Evolutionary conservation across 2,329 filamentous ascomycete species (phyloP).

Genomic region (Colletotrichum graminicola): DNA sequence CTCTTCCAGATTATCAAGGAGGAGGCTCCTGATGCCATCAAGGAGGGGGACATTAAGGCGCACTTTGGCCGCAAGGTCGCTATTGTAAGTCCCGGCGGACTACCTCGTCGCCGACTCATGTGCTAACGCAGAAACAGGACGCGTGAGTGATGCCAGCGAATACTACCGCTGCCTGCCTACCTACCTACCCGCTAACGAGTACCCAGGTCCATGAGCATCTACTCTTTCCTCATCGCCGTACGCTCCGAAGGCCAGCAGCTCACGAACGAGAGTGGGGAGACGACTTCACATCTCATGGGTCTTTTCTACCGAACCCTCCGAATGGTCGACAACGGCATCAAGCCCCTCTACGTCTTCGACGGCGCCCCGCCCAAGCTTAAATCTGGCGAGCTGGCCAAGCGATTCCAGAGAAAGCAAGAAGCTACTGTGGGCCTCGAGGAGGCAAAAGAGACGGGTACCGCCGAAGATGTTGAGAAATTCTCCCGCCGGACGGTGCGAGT

Average conservation of each 20-base stretch:
- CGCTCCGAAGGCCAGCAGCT: constrained; percentile 97
- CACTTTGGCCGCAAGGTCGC: constrained; percentile 99
- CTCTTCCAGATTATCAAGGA: constrained; percentile 88
- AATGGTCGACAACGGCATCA: constrained; percentile 99
- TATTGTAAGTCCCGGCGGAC: constrained; percentile 73
- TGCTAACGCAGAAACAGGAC: constrained; percentile 58
- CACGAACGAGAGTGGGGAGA: constrained; percentile 94
- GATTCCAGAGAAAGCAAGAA: constrained; percentile 94
- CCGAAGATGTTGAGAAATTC: constrained; percentile 98
- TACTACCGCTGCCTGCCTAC: no score
- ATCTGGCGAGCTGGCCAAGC: constrained; percentile 95
- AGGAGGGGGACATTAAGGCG: constrained; percentile 97
- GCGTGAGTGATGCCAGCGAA: constrained; percentile 58
- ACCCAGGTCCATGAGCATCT: constrained; percentile 93
- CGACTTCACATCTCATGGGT: constrained; percentile 98
- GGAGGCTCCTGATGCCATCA: constrained; percentile 94
- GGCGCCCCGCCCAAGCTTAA: constrained; percentile 97
- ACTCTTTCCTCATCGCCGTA: constrained; percentile 98
- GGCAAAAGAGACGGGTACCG: constrained; percentile 96
- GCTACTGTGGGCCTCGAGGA: constrained; percentile 92
- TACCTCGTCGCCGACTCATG: not conserved
- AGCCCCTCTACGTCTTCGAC: constrained; percentile 98
- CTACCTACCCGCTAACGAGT: constrained; percentile 30
- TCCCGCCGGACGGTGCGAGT: constrained; percentile 92
- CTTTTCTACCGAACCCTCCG: constrained; percentile 99